Percentiles rank a stretch among this genome's conserved stretches.
phyloP scores from a whole-genome alignment of 352 stramenopile species.

The Phytophthora niederhauseri region DNA sequence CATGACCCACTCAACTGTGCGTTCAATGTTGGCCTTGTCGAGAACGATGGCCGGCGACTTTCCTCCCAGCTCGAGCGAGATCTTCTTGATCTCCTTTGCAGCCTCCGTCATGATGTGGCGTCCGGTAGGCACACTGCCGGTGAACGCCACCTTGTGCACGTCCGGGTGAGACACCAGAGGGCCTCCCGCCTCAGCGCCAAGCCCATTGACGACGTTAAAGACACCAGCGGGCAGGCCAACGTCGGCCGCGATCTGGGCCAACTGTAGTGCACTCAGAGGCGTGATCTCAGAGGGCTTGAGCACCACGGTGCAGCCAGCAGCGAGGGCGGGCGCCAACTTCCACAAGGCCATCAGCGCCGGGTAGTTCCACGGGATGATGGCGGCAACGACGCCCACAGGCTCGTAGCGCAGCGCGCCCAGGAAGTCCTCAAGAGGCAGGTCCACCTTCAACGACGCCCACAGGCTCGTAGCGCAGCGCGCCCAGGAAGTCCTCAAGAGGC shows the following conservation, averaged over 20 bases:
- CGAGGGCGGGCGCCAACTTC: slow-evolving; percentile 89
- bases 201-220: slow-evolving; percentile 72
- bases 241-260: slow-evolving; percentile 68
- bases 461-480: slow-evolving; percentile 62
- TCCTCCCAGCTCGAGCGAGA: slow-evolving; percentile 60
- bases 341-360: slow-evolving; percentile 62
- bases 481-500: slow-evolving; percentile 52
- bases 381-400: slow-evolving; percentile 67
- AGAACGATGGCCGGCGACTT: slow-evolving; percentile 93
- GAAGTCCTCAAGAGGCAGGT: slow-evolving; percentile 54
- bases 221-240: slow-evolving; percentile 65
- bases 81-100: slow-evolving; percentile 36
- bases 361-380: slow-evolving; percentile 62
- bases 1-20: slow-evolving; percentile 85
- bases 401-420: slow-evolving; percentile 57
- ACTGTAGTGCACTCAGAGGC: slow-evolving; percentile 84
- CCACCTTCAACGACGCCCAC: slow-evolving; percentile 60
- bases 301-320: slow-evolving; percentile 91
- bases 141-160: slow-evolving; percentile 40
- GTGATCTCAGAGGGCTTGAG: slow-evolving; percentile 86
- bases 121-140: slow-evolving; percentile 26
- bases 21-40: slow-evolving; percentile 63
- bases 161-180: slow-evolving; percentile 64
- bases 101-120: slow-evolving; percentile 28
- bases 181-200: slow-evolving; percentile 64